phyloP scores from a whole-genome alignment of 345 rosid species.

The Syzygium jambos region DNA sequence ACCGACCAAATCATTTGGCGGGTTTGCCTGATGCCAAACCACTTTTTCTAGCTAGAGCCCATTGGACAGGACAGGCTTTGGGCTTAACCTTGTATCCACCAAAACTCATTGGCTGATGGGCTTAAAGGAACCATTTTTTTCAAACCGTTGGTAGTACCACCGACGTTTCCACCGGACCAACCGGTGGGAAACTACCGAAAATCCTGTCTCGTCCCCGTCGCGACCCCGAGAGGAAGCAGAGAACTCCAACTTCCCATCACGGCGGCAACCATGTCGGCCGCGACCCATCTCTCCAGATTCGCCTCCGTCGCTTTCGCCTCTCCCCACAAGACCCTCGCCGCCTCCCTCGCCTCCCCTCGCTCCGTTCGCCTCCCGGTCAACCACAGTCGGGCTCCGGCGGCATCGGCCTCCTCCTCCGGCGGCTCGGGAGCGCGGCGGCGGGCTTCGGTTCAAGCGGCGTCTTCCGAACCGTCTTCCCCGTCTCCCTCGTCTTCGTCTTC shows the following conservation, averaged over 20 bases:
- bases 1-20: no score
- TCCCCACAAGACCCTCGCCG: slow-evolving; percentile 2
- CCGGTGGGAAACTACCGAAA: background rate
- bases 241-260: background rate
- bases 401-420: background rate
- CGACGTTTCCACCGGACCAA: background rate
- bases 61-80: background rate
- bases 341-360: slow-evolving; percentile 13
- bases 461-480: slow-evolving; percentile 7
- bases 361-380: background rate
- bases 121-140: background rate
- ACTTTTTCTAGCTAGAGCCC: background rate
- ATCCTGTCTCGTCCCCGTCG: background rate
- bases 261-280: slow-evolving; percentile 38
- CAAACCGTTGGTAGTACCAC: background rate
- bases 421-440: slow-evolving; percentile 16
- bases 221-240: background rate
- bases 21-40: no score
- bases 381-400: background rate
- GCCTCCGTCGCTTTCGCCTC: slow-evolving; percentile 25
- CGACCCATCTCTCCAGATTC: slow-evolving; percentile 31
- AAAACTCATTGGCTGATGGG: background rate
- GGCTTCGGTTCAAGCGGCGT: slow-evolving; percentile 40
- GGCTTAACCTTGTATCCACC: background rate
- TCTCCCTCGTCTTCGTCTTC: slow-evolving; percentile 21